Conservation (phyloP, 257 asterid species). For the Hygrophila difformis region DNA sequence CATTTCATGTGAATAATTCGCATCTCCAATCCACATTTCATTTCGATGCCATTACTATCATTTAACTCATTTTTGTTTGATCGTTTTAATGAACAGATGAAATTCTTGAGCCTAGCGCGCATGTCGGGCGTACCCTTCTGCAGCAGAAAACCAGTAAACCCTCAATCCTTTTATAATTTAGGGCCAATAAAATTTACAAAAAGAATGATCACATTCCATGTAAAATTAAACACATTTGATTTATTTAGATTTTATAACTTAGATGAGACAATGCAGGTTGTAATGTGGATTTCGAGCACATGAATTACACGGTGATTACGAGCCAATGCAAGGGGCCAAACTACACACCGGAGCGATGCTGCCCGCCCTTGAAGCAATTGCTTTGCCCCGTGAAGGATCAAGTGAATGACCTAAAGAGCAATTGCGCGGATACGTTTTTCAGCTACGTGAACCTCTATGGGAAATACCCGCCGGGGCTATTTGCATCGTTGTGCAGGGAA, state of each 20-base stretch:
- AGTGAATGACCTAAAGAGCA: slow-evolving; percentile 39
- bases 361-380: slow-evolving; percentile 48
- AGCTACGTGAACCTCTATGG: slow-evolving; percentile 72
- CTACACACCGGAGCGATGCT: slow-evolving; percentile 45
- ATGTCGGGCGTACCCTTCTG: slow-evolving; percentile 63
- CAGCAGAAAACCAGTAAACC: slow-evolving; percentile 58
- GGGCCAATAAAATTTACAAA: too few relatives aligned
- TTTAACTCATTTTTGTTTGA: neutral
- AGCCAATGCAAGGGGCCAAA: slow-evolving; percentile 92
- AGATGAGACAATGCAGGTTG: slow-evolving; percentile 35
- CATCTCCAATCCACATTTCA: neutral
- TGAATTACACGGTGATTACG: slow-evolving; percentile 75
- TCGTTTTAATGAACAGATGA: slow-evolving; percentile 34
- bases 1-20: slow-evolving; percentile 40
- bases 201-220: too few relatives aligned
- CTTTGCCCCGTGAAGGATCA: slow-evolving; percentile 47
- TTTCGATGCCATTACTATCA: neutral
- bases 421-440: slow-evolving; percentile 56
- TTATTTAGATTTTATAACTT: too few relatives aligned
- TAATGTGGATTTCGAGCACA: slow-evolving; percentile 45
- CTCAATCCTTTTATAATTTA: neutral
- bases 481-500: slow-evolving; percentile 58
- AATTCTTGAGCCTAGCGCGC: slow-evolving; percentile 30
- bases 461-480: slow-evolving; percentile 76
- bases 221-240: too few relatives aligned